These are phyloP conservation scores for Chloranthus sessilifolius DNA, from an alignment of 164 flowering plant species.

Conservation along the genomic window DNA sequence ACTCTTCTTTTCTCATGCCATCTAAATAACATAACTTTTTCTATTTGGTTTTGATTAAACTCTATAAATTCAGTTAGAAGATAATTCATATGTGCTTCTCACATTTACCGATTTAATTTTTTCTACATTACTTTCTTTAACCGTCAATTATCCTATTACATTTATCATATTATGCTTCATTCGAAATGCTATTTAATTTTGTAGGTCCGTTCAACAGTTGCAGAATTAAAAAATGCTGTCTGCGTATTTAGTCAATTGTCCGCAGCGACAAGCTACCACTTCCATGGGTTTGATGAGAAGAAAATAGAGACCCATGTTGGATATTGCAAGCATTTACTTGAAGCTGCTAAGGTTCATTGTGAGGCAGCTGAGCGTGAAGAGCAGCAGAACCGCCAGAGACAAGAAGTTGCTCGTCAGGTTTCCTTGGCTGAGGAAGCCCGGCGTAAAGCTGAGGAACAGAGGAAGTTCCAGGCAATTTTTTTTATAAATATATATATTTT, in stretches of 20 bases:
- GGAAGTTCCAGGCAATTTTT: constrained; percentile 63
- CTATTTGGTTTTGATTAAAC: too few species aligned
- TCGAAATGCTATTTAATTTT: constrained; percentile 7
- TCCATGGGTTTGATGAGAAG: constrained; percentile 96
- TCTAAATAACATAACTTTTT: too few species aligned
- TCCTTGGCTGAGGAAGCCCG: constrained; percentile 88
- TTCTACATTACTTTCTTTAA: too few species aligned
- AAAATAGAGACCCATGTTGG: constrained; percentile 94
- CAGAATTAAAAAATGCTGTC: constrained; percentile 91
- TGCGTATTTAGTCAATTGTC: constrained; percentile 83
- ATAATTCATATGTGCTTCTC: too few species aligned
- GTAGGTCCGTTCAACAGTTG: constrained; percentile 80
- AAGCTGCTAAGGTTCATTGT: constrained; percentile 84
- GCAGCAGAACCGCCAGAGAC: constrained; percentile 68
- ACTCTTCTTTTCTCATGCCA: too few species aligned
- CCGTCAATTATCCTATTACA: too few species aligned
- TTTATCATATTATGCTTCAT: too few species aligned
- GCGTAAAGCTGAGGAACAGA: constrained; percentile 89
- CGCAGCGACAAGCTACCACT: constrained; percentile 71
- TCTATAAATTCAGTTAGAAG: too few species aligned
- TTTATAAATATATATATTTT: too few species aligned
- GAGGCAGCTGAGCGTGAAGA: constrained; percentile 96
- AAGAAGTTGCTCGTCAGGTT: constrained; percentile 82
- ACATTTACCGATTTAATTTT: too few species aligned
- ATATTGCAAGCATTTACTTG: constrained; percentile 89